Percentiles rank a stretch among this genome's conserved stretches.
These are phyloP conservation scores for Rasamsonia emersonii DNA, from an alignment of 2,329 filamentous ascomycete genomes.

Conservation along the genomic window DNA sequence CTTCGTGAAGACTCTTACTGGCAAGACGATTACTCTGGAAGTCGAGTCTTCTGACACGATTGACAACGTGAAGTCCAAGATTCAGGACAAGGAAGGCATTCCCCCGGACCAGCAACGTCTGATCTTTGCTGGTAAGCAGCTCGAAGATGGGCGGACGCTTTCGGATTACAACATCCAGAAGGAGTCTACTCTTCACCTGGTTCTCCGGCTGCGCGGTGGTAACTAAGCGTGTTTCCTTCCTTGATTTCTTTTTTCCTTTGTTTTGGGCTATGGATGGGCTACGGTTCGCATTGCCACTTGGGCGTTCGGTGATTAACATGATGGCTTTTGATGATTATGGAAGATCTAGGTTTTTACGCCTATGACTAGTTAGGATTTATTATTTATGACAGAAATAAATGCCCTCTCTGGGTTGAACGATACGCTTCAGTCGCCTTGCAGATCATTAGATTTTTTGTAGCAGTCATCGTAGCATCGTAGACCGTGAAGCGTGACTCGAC, in stretches of 20 bases:
- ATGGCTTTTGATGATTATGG: too few species aligned
- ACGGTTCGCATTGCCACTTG: slow-evolving; percentile 24
- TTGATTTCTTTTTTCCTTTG: slow-evolving; percentile 10
- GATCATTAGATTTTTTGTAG: slow-evolving; percentile 3
- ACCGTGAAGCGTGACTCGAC: too few species aligned
- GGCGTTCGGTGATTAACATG: slow-evolving; percentile 30
- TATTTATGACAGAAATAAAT: too few species aligned
- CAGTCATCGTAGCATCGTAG: too few species aligned
- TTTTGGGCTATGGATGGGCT: slow-evolving; percentile 16
- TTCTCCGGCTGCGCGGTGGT: slow-evolving; percentile 51
- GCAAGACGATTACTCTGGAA: slow-evolving; percentile 62
- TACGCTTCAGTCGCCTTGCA: too few species aligned
- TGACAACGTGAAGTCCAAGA: slow-evolving; percentile 63
- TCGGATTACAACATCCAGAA: slow-evolving; percentile 51
- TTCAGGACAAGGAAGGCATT: slow-evolving; percentile 75
- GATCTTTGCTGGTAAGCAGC: slow-evolving; percentile 63
- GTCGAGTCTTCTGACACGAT: slow-evolving; percentile 62
- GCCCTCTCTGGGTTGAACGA: too few species aligned
- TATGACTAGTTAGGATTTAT: slow-evolving; percentile 4
- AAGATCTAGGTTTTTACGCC: too few species aligned
- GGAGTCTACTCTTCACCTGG: slow-evolving; percentile 57
- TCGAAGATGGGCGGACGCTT: slow-evolving; percentile 43
- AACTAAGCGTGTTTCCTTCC: slow-evolving; percentile 23
- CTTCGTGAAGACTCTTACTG: slow-evolving; percentile 75
- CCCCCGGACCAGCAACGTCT: slow-evolving; percentile 63